These are phyloP conservation scores for Coemansia sp. DNA, from an alignment of 192 early-diverging fungal genomes.

Conservation along the genomic window DNA sequence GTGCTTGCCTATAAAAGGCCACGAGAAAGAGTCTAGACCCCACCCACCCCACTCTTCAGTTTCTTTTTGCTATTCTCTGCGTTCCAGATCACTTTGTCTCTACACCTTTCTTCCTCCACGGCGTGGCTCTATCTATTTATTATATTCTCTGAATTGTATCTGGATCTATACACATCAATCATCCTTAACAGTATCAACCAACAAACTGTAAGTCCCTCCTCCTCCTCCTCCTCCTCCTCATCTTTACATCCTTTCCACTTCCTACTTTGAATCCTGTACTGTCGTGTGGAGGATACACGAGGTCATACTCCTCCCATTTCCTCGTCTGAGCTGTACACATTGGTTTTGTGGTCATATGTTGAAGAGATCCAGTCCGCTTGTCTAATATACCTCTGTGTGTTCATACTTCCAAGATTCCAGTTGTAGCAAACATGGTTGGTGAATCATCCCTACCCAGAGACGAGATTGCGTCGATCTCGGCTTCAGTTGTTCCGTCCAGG, in stretches of 20 bases:
- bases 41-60: not conserved
- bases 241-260: not conserved
- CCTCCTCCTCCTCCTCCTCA: not conserved
- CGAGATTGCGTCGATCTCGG: constrained; percentile 46
- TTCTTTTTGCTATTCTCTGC: too few species aligned
- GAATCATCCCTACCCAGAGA: constrained; percentile 30
- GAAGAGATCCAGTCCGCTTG: not conserved
- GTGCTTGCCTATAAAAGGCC: too few species aligned
- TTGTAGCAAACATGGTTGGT: constrained; percentile 36
- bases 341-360: not conserved
- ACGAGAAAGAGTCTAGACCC: too few species aligned
- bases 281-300: too few species aligned
- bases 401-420: not conserved
- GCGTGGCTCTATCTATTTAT: not conserved
- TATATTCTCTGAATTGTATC: not conserved
- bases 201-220: not conserved
- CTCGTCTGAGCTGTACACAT: too few species aligned
- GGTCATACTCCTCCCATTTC: too few species aligned
- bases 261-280: not conserved
- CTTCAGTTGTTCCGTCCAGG: constrained; percentile 31
- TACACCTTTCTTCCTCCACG: not conserved
- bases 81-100: not conserved
- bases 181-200: not conserved
- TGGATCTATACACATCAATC: not conserved
- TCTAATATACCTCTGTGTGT: not conserved